A percentile compares a stretch with the other conserved stretches of the same genome.
These are phyloP conservation scores for Termitomyces sp. DNA, from an alignment of 768 basidiomycete genomes.

Conservation along the genomic window DNA sequence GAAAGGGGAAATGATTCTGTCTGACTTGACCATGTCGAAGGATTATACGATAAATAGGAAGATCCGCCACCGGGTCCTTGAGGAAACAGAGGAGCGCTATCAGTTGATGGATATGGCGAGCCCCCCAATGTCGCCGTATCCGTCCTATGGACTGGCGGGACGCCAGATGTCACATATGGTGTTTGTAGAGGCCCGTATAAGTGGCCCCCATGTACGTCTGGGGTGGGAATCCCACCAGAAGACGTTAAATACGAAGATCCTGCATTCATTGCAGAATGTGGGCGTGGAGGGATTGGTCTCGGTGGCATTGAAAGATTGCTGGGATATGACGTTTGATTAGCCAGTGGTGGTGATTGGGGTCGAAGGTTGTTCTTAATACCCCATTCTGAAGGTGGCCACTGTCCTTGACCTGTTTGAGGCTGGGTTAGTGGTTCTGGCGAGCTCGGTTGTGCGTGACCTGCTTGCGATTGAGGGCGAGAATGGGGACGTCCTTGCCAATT, in stretches of 20 bases:
- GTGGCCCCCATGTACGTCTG: not conserved
- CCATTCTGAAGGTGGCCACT: constrained; percentile 44
- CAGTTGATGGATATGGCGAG: constrained; percentile 18
- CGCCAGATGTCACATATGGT: constrained; percentile 1
- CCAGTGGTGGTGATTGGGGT: constrained; percentile 12
- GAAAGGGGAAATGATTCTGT: constrained; percentile 9
- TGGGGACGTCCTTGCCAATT: not conserved
- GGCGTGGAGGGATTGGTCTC: constrained; percentile 18
- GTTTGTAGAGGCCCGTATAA: constrained; percentile 5
- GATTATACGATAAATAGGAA: constrained; percentile 2
- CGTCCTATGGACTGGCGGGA: constrained; percentile 8
- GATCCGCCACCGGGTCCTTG: constrained; percentile 3
- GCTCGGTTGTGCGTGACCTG: constrained; percentile 3
- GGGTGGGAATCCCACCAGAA: not conserved
- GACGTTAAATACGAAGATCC: constrained; percentile 1
- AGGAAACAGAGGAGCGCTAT: constrained; percentile 5
- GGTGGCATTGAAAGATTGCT: constrained; percentile 26
- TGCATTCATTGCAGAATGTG: constrained; percentile 17
- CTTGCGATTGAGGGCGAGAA: not conserved
- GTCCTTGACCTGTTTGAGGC: constrained; percentile 7
- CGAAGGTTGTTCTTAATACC: constrained; percentile 15
- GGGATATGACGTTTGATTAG: constrained; percentile 12
- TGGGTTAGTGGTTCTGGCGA: constrained; percentile 9
- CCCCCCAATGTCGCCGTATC: constrained; percentile 4
- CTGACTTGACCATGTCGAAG: constrained; percentile 18